Evolutionary conservation across 2,329 filamentous ascomycete species (phyloP).

Genomic region (Helminthosporium solani): DNA sequence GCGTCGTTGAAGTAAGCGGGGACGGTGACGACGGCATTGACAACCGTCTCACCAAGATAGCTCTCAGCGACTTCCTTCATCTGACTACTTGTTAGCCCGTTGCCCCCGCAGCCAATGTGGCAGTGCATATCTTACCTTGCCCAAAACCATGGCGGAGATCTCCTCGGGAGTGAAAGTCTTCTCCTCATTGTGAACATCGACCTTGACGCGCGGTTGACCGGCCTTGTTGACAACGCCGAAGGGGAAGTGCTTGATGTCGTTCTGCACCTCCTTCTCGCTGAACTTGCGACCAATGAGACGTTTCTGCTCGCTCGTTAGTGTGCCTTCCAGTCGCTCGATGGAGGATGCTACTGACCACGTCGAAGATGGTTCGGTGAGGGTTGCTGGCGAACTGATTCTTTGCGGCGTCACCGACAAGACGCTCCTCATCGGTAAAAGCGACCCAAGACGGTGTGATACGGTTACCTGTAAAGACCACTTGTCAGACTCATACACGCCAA

Average conservation of each 20-base stretch:
- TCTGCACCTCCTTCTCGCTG: slow-evolving; percentile 70
- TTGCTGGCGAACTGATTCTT: slow-evolving; percentile 52
- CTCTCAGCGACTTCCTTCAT: slow-evolving; percentile 82
- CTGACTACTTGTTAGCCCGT: slow-evolving; percentile 40
- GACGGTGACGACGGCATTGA: slow-evolving; percentile 88
- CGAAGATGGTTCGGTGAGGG: slow-evolving; percentile 52
- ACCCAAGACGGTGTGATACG: slow-evolving; percentile 69
- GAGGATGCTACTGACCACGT: slow-evolving; percentile 34
- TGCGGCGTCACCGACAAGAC: slow-evolving; percentile 87
- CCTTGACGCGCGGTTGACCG: slow-evolving; percentile 83
- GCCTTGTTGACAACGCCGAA: slow-evolving; percentile 90
- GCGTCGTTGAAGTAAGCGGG: slow-evolving; percentile 99
- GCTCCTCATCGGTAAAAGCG: slow-evolving; percentile 94
- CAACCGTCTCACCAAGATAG: slow-evolving; percentile 79
- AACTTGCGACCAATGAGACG: slow-evolving; percentile 55
- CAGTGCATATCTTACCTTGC: slow-evolving; percentile 16
- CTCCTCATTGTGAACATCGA: slow-evolving; percentile 63
- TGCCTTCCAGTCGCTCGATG: background rate
- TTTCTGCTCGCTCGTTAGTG: slow-evolving; percentile 45
- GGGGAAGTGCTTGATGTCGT: slow-evolving; percentile 96
- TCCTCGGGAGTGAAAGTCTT: slow-evolving; percentile 81
- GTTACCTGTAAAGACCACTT: slow-evolving; percentile 37
- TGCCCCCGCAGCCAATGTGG: background rate
- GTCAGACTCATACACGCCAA: slow-evolving; percentile 18
- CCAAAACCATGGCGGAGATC: slow-evolving; percentile 71